Base-by-base conservation (phyloP, 148 eudicot genomes). In the Dysphania ambrosioides region DNA sequence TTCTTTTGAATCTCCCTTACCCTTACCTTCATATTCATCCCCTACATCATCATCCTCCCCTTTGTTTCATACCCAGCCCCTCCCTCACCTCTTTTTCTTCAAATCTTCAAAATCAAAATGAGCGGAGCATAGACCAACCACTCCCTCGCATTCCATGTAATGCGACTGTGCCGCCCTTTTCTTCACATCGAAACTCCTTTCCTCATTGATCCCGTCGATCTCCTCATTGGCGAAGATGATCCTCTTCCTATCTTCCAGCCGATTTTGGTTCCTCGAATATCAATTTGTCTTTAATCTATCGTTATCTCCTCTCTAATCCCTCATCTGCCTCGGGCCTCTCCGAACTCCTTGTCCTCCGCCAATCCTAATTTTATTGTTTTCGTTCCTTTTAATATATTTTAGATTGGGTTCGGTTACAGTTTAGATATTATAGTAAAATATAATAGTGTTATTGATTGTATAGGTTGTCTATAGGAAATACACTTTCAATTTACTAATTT, bases 341-440 rank as follows among this genome's bases (percentile, higher is more conserved):
- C 18, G 98, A 96, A 57, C 88, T 95, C 71, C 98, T 95, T 80
- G 90, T 92, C 34, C 92, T 95, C 27, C 98, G 97, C 8, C 98
- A 95, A 26, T 88, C 98, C 36, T 44, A n/a, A 30, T 2, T 42
- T 44, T 77, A 56, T 67, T 27, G 18, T 19, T 38, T 6, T 26
- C 19, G 7, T 11, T 38, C 6, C 42, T 36, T 49, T 9, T n/a
- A n/a, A n/a, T n/a, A n/a, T n/a, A n/a, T n/a, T n/a, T n/a, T n/a
- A n/a, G n/a, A n/a, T n/a, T n/a, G n/a, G n/a, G n/a, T n/a, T n/a
- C n/a, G n/a, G n/a, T n/a, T n/a, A n/a, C n/a, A n/a, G n/a, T n/a
- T n/a, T n/a, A n/a, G n/a, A n/a, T n/a, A n/a, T n/a, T n/a, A n/a
- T n/a, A n/a, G n/a, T n/a, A n/a, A n/a, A n/a, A n/a, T n/a, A n/a